These are phyloP conservation scores for Argentina anserina DNA, from an alignment of 306 rosid genomes.

Conservation along the genomic window DNA sequence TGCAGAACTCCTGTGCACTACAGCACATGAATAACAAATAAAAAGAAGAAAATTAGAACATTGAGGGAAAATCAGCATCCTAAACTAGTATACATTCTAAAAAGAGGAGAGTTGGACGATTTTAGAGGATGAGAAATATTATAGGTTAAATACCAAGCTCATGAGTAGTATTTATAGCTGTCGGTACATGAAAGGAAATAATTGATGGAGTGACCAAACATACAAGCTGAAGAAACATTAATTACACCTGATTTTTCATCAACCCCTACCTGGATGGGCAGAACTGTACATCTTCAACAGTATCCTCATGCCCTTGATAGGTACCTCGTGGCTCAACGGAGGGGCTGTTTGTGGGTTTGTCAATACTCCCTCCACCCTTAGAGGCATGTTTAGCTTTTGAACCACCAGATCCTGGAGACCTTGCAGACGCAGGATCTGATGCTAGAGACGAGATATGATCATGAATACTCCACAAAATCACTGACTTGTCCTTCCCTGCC, in stretches of 20 bases:
- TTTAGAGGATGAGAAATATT: neutral
- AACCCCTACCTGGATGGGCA: slow-evolving; percentile 82
- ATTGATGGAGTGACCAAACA: neutral
- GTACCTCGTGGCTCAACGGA: slow-evolving; percentile 84
- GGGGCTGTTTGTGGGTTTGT: slow-evolving; percentile 68
- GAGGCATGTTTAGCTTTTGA: slow-evolving; percentile 45
- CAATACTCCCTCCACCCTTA: slow-evolving; percentile 65
- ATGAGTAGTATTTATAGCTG: neutral
- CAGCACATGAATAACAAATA: slow-evolving; percentile 8
- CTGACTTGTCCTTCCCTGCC: slow-evolving; percentile 91
- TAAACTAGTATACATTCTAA: neutral
- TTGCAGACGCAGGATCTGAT: slow-evolving; percentile 40
- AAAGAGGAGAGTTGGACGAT: neutral
- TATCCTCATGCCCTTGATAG: slow-evolving; percentile 84
- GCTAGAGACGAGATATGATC: slow-evolving; percentile 81
- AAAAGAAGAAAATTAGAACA: slow-evolving; percentile 6
- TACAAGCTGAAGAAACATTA: slow-evolving; percentile 8
- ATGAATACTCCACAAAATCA: slow-evolving; percentile 95
- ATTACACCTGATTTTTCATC: neutral
- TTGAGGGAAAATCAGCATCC: neutral
- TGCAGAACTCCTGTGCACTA: slow-evolving; percentile 50
- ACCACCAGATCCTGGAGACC: slow-evolving; percentile 57
- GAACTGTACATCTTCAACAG: slow-evolving; percentile 97
- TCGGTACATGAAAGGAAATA: neutral
- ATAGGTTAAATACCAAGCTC: neutral